Percentiles rank a stretch among this genome's conserved stretches.
Evolutionary conservation across 1,139 yeast genomes (phyloP).

Genomic region (Nakaseomyces uthaithaninus): DNA sequence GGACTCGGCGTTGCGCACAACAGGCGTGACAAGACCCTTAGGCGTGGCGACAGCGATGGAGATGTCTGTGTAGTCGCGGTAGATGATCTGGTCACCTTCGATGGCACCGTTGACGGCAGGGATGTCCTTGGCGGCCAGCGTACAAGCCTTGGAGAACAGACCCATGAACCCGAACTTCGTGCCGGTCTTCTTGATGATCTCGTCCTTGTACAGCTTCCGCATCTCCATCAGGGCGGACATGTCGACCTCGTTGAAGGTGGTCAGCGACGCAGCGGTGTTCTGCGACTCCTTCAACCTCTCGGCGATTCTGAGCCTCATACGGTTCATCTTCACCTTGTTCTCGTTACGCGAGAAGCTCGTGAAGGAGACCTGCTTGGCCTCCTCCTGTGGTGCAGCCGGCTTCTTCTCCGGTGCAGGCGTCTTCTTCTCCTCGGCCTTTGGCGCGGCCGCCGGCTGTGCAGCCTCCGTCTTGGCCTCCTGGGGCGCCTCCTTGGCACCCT

Average conservation of each 20-base stretch:
- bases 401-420: constrained; percentile 18
- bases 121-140: constrained; percentile 87
- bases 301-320: constrained; percentile 98
- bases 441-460: constrained; percentile 15
- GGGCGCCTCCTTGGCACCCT: constrained; percentile 29
- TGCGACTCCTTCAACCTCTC: constrained; percentile 99
- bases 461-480: constrained; percentile 21
- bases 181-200: constrained; percentile 87
- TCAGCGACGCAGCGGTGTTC: constrained; percentile 96
- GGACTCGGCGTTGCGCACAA: constrained; percentile 94
- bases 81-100: constrained; percentile 90
- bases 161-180: constrained; percentile 98
- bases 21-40: constrained; percentile 97
- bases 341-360: constrained; percentile 75
- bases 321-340: constrained; percentile 95
- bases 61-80: constrained; percentile 92
- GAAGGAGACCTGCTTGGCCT: constrained; percentile 37
- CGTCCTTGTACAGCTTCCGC: constrained; percentile 96
- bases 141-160: constrained; percentile 89
- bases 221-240: constrained; percentile 88
- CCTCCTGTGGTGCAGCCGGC: constrained; percentile 22
- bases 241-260: constrained; percentile 97
- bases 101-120: constrained; percentile 96
- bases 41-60: constrained; percentile 99
- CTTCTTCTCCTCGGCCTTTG: constrained; percentile 11